Evolutionary conservation across 2,329 filamentous ascomycete species (phyloP), one percentile per base, ranked within the genome.

Genomic region (Herpotrichia juniperi): DNA sequence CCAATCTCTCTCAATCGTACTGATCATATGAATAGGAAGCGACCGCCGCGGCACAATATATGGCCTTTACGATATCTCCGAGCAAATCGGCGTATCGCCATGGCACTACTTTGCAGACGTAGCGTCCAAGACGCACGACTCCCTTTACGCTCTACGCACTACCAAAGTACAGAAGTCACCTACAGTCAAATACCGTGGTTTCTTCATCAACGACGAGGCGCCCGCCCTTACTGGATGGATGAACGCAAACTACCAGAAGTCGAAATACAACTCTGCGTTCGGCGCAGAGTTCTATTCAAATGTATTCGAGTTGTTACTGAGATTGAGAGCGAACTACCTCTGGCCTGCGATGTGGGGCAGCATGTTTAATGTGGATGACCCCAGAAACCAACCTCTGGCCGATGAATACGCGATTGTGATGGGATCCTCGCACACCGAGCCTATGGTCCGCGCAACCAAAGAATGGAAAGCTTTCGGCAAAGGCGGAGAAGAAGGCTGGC

Each of bases 391-490:
- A 64, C 83, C 85, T 0, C 79, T 89, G 4, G 86, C 88, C 0
- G 86, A 91, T 61, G 87, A 87, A n/a, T 91, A 85, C 66, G 88
- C 86, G 34, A 83, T 91, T 50, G 87, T 91, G 1, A 83, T 91
- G 67, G 87, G 87, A 2, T 87, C 85, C 7, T 88, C 85, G 9
- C 89, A 91, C 69, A 90, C 84, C 1, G 88, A 91, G 70, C 89
- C 88, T 1, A 84, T 91, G 82, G 81, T 83, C 58, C 78, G 84
- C 21, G 78, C 81, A 8, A 85, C 83, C 2, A 77, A 79, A 35
- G 79, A 81, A 57, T 80, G 77, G 77, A 75, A 66, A 48, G 72
- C 66, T 3, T 74, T 80, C 26, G 76, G 76, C 52, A 74, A 83
- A 37, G 87, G 87, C 0, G 51, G 56, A 7, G 66, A 72, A 14